A percentile compares a stretch with the other conserved stretches of the same genome.
phyloP scores from a whole-genome alignment of 768 basidiomycete genomes.

The Termitomyces eurrhizus region DNA sequence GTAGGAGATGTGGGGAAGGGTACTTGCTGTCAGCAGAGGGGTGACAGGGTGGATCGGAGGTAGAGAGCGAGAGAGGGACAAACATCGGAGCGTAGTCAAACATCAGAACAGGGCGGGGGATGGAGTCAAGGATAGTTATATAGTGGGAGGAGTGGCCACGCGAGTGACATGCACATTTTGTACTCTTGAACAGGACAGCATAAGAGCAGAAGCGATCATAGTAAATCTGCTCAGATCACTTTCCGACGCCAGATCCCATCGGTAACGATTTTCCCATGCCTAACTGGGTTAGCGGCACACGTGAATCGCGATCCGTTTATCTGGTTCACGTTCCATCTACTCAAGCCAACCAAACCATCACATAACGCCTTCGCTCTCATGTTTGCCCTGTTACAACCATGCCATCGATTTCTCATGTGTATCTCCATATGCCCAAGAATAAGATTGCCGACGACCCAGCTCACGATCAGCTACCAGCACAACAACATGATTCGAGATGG shows the following conservation, averaged over 20 bases:
- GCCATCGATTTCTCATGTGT: slow-evolving; percentile 17
- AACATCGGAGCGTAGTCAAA: slow-evolving; percentile 22
- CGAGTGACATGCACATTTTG: slow-evolving; percentile 23
- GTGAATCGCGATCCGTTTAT: slow-evolving; percentile 27
- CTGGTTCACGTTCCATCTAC: slow-evolving; percentile 17
- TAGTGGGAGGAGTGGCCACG: slow-evolving; percentile 18
- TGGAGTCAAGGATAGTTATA: slow-evolving; percentile 19
- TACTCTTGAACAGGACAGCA: slow-evolving; percentile 20
- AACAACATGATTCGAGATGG: slow-evolving; percentile 13
- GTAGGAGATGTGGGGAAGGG: slow-evolving; percentile 38
- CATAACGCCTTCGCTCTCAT: slow-evolving; percentile 18
- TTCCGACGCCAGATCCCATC: slow-evolving; percentile 22
- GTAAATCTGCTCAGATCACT: slow-evolving; percentile 14
- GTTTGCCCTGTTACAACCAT: slow-evolving; percentile 16
- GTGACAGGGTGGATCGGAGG: slow-evolving; percentile 24
- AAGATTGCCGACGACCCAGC: slow-evolving; percentile 16
- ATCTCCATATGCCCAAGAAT: slow-evolving; percentile 19
- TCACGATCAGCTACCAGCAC: slow-evolving; percentile 13
- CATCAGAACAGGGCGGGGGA: slow-evolving; percentile 20
- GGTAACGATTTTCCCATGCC: slow-evolving; percentile 25
- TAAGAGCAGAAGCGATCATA: slow-evolving; percentile 20
- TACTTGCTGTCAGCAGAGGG: slow-evolving; percentile 25
- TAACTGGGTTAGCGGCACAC: slow-evolving; percentile 20
- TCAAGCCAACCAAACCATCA: slow-evolving; percentile 14
- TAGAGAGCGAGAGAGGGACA: slow-evolving; percentile 13